These are phyloP conservation scores for Phytopythium boreale DNA, from an alignment of 352 stramenopile genomes.

Conservation along the genomic window DNA sequence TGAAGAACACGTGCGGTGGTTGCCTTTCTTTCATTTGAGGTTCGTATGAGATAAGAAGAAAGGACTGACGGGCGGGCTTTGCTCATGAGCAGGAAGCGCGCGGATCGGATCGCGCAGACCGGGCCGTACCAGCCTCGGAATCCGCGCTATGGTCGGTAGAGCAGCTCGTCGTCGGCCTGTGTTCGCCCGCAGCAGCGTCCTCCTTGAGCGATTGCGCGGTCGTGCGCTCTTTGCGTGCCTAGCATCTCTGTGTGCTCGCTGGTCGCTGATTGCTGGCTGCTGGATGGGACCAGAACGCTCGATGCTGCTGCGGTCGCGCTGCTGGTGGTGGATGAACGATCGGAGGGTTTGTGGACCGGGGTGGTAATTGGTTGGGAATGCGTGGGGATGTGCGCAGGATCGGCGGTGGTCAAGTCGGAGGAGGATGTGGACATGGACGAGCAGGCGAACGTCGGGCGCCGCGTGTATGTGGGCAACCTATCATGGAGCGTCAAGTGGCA, in stretches of 20 bases:
- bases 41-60: background rate
- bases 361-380: slow-evolving; percentile 3
- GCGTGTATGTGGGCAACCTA: slow-evolving; percentile 86
- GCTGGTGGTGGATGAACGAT: background rate
- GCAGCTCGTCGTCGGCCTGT: background rate
- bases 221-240: background rate
- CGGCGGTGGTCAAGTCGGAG: slow-evolving; percentile 1
- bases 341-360: background rate
- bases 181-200: background rate
- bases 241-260: background rate
- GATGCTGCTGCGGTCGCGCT: background rate
- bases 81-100: slow-evolving; percentile 45
- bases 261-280: background rate
- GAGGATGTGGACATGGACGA: slow-evolving; percentile 28
- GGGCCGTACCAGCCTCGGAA: slow-evolving; percentile 45
- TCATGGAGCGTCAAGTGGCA: slow-evolving; percentile 83
- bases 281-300: background rate
- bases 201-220: background rate
- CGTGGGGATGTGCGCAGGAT: slow-evolving; percentile 2
- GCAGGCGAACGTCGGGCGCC: slow-evolving; percentile 24
- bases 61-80: slow-evolving; percentile 16
- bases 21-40: slow-evolving; percentile 2
- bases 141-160: slow-evolving; percentile 20
- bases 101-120: slow-evolving; percentile 53
- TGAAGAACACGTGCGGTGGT: slow-evolving; percentile 46